phyloP scores from a whole-genome alignment of 208 protist species.

The Sergeia podlipaevii region DNA sequence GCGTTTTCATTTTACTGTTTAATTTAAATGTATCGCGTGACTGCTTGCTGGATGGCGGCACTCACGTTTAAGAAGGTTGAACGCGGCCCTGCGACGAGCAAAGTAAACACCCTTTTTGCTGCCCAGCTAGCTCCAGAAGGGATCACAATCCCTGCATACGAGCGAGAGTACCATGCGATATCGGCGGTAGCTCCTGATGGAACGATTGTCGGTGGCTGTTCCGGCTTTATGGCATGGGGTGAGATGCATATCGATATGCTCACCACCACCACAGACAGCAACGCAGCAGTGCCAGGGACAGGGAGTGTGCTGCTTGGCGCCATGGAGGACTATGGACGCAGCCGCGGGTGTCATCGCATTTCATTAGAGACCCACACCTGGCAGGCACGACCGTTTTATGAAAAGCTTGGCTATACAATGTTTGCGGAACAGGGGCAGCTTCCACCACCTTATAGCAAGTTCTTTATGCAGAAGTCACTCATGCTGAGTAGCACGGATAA shows the following conservation, averaged over 20 bases:
- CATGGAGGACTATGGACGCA: constrained; percentile 13
- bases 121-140: too few relatives aligned
- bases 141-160: too few relatives aligned
- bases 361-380: constrained; percentile 39
- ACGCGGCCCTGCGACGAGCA: not conserved
- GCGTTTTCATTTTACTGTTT: too few relatives aligned
- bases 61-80: too few relatives aligned
- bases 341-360: constrained; percentile 18
- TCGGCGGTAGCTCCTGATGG: not conserved
- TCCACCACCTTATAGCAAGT: constrained; percentile 21
- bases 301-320: constrained; percentile 15
- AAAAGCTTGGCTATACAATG: constrained; percentile 21
- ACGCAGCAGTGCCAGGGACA: constrained; percentile 7
- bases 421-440: constrained; percentile 29
- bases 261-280: constrained; percentile 9
- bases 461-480: constrained; percentile 35
- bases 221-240: constrained; percentile 20
- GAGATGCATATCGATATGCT: constrained; percentile 22
- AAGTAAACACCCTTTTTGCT: too few relatives aligned
- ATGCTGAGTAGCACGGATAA: constrained; percentile 1
- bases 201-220: not conserved
- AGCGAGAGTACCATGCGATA: too few relatives aligned
- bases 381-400: constrained; percentile 47
- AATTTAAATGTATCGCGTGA: too few relatives aligned
- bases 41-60: too few relatives aligned